Conservation (phyloP, 192 early-diverging fungal species). For the Phlyctochytrium arcticum region DNA sequence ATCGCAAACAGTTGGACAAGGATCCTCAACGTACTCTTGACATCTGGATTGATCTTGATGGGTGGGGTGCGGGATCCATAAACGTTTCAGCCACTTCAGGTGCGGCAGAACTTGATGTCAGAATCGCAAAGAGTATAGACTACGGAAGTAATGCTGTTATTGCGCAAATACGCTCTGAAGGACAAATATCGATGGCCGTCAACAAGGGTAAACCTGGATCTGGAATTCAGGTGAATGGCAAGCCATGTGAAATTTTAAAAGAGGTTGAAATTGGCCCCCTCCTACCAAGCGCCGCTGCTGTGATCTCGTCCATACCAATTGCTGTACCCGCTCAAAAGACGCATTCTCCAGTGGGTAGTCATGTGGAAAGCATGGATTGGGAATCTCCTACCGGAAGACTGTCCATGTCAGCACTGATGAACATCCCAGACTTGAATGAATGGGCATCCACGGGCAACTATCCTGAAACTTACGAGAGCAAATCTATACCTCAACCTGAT, state of each 20-base stretch:
- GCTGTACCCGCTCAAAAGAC: not conserved
- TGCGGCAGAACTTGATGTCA: not conserved
- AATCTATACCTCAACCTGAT: no score
- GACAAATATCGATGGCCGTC: not conserved
- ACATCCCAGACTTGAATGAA: no score
- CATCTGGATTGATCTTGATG: slow-evolving; percentile 7
- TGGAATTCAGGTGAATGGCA: slow-evolving; percentile 11
- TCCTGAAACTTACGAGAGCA: no score
- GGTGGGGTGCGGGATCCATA: slow-evolving; percentile 3
- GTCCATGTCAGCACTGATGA: not conserved
- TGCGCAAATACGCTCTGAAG: not conserved
- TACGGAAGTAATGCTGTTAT: slow-evolving; percentile 8
- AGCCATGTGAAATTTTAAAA: not conserved
- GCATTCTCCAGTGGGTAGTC: slow-evolving; percentile 5
- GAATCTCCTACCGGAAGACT: slow-evolving; percentile 15
- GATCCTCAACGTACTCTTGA: not conserved
- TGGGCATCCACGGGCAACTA: no score
- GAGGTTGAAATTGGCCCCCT: not conserved
- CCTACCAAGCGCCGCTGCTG: not conserved
- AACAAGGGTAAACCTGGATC: not conserved
- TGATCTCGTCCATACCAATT: not conserved
- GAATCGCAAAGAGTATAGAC: not conserved
- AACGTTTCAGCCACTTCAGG: not conserved
- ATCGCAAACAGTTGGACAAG: not conserved
- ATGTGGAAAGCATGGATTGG: slow-evolving; percentile 1